Base-by-base conservation (phyloP, 192 early-diverging fungal genomes). In the Coemansia sp. region DNA sequence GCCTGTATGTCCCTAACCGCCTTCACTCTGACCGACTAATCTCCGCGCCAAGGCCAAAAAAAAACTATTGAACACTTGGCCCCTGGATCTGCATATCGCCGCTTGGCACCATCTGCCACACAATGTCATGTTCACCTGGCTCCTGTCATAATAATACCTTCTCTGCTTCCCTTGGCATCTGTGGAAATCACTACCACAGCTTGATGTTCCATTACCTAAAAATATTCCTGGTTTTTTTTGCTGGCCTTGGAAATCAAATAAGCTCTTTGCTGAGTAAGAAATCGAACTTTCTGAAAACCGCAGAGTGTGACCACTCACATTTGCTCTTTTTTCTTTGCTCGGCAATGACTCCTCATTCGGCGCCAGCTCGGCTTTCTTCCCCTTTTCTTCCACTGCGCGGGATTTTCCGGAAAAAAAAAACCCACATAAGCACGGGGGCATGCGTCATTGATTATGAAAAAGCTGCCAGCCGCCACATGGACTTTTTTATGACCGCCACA, bases 261-360 rank as follows among this genome's bases (percentile, higher is more conserved):
- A n/a, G n/a, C 28, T 30, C 28, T 6, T 6, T 44, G 38, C 38
- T 14, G 38, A 6, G 38, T 44, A 44, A 44, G 16, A 30, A 30
- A 30, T 30, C 2, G 6, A 30, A n/a, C n/a, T n/a, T n/a, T n/a
- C n/a, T n/a, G n/a, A n/a, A n/a, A n/a, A n/a, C n/a, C n/a, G n/a
- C n/a, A n/a, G n/a, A n/a, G n/a, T n/a, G n/a, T n/a, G n/a, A n/a
- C n/a, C 54, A 32, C 54, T 9, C 25, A 18, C 28, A n/a, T 23
- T 28, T 32, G 4, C 32, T 19, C 27, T 56, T 25, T n/a, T 54
- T 54, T 54, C 28, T 14, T 54, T 27, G 9, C 52, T 23, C 16
- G 24, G n/a, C 22, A 56, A 56, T 30, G 28, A 30, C 54, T 56
- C 30, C 22, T 53, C n/a, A 52, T 9, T 53, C 54, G 54, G 54